These are phyloP conservation scores for Gaertneriomyces semiglobifer DNA, from an alignment of 192 early-diverging fungal species.

Conservation along the genomic window DNA sequence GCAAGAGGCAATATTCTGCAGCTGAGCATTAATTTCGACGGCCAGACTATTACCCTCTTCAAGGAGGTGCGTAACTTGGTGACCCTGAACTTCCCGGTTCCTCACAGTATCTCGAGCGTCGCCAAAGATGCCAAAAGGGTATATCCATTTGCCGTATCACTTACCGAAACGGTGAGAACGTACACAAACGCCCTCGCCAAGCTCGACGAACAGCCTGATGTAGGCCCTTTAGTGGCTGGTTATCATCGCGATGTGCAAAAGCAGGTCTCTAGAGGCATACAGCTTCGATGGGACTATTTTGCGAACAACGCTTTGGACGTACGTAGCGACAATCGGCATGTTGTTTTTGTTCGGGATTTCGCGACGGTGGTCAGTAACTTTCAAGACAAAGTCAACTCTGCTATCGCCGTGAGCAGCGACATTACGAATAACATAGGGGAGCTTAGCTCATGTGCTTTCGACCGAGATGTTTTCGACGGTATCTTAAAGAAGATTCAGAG, in stretches of 20 bases:
- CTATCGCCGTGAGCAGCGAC: conserved; percentile 79
- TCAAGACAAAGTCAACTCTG: conserved; percentile 89
- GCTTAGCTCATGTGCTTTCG: conserved; percentile 74
- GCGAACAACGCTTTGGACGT: conserved; percentile 61
- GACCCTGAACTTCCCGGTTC: conserved; percentile 94
- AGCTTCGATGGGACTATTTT: conserved; percentile 92
- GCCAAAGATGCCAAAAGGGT: conserved; percentile 95
- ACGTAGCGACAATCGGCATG: conserved; percentile 80
- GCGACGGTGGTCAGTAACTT: conserved; percentile 83
- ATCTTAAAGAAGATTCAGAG: conserved; percentile 83
- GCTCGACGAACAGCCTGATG: conserved; percentile 70
- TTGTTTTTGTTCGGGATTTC: conserved; percentile 94
- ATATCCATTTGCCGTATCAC: conserved; percentile 95
- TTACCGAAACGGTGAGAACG: conserved; percentile 93
- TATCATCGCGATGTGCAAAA: conserved; percentile 92
- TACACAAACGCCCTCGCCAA: conserved; percentile 82
- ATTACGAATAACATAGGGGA: conserved; percentile 80
- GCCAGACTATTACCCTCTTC: conserved; percentile 91
- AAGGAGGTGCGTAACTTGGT: conserved; percentile 97
- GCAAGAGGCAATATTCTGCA: conserved; percentile 54
- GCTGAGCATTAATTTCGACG: conserved; percentile 91
- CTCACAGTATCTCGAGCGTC: conserved; percentile 81
- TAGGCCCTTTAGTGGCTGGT: conserved; percentile 80
- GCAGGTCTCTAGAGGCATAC: conserved; percentile 71
- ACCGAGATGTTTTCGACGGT: conserved; percentile 61